Evolutionary conservation across 495 filamentous ascomycete species (phyloP), one percentile per base, ranked within the genome.

Genomic region (Symbiotaphrina buchneri): DNA sequence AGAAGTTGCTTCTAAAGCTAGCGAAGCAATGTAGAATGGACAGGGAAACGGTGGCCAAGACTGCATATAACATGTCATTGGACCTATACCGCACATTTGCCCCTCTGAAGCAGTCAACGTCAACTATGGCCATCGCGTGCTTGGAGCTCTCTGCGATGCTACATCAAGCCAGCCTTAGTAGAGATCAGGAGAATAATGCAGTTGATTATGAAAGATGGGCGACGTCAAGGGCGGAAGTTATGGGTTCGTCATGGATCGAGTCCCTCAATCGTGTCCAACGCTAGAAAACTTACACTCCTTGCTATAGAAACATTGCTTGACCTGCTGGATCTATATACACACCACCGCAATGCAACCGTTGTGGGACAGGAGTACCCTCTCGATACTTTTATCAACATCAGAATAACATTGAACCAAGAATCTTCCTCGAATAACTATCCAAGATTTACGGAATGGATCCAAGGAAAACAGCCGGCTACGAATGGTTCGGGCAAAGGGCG

Each of bases 61-160:
- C 65, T 3, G 76, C 79, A 0, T 90, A 78, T 50, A 70, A 74
- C 44, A 76, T 93, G 40, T 74, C 71, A 8, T 60, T 82, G 31
- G 87, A 97, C 49, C 54, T 92, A 11, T 90, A 94, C 48, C 78
- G 83, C 40, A 97, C 87, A 3, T 90, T 79, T 48, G 72, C 76
- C 4, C 87, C 85, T 11, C 55, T 95, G 21, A 95, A 94, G 51
- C 79, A 91, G 36, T 72, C 68, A 0, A 71, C 73, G 3, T 60
- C 69, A 13, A 73, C 78, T 3, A 69, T 93, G 54, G 81, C 82
- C 3, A 55, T 87, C 28, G 71, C 70, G n/a, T 68, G 76, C 42
- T 53, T 91, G 2, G 81, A 90, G 48, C 65, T 95, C 23, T 71
- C 83, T 1, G 61, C 70, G 1, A 63, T 76, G 16, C 46, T 94